Evolutionary conservation across 768 basidiomycete genomes (phyloP), one percentile per base, ranked within the genome.

Genomic region (Daedaleopsis sinensis): DNA sequence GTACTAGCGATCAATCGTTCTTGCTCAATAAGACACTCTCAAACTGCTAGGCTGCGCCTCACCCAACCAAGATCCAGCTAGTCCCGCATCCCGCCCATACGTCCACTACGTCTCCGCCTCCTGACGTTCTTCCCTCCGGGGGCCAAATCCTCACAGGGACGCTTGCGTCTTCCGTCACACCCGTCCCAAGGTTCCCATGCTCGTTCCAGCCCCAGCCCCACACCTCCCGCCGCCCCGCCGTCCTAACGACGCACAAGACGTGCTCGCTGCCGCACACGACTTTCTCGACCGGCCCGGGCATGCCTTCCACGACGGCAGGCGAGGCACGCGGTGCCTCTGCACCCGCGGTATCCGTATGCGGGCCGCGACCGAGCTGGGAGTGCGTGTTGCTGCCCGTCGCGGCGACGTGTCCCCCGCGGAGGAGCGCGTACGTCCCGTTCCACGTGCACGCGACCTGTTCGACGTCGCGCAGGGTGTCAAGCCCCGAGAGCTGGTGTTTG

Each of bases 161-260:
- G 8, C 67, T 62, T 10, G 83, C 73, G 66, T 94, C 88, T 3
- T 79, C 75, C 5, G 83, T 84, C 38, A 80, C 77, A 0, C 87
- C 89, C 23, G 85, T 69, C 0, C 92, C 94, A 27, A 98, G 78
- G 73, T 97, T 98, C 8, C 96, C 96, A 71, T 98, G 96, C 73
- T 98, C 96, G 72, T 98, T 98, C 96, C 96, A 98, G 0, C 96
- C 96, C 93, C 96, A 97, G 0, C 86, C 91, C 84, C 86, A 91
- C 0, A 95, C 82, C 64, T 84, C 81, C 13, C 23, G 10, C 37
- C 13, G 5, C 52, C 21, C 16, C 44, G 32, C 27, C 48, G 5
- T 21, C 13, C 37, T 19, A 16, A 16, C 35, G 23, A 64, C 53
- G 57, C 67, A 72, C 10, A 97, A 74, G 3, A 93, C 83, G 73